Percentiles rank a stretch among this genome's conserved stretches.
Evolutionary conservation across 2,329 filamentous ascomycete genomes (phyloP).

Genomic region (Endocalyx cinctus): DNA sequence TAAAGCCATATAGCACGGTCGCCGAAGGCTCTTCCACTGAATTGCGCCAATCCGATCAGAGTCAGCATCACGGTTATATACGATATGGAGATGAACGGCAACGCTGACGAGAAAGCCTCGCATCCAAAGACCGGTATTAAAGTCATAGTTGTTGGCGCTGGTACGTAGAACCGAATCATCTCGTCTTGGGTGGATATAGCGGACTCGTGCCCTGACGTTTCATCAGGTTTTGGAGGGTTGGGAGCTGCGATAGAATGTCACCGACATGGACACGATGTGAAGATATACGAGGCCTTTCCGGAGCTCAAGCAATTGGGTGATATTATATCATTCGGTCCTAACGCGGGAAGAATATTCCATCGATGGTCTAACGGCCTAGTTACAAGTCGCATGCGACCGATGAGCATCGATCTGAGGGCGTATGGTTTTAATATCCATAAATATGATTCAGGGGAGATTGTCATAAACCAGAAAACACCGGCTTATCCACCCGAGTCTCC

Average conservation of each 20-base stretch:
- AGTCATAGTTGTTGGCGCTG: slow-evolving; percentile 45
- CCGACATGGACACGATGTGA: slow-evolving; percentile 54
- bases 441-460: slow-evolving; percentile 54
- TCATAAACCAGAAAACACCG: slow-evolving; percentile 50
- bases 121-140: slow-evolving; percentile 43
- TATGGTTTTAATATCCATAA: slow-evolving; percentile 62
- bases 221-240: slow-evolving; percentile 55
- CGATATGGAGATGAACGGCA: slow-evolving; percentile 16
- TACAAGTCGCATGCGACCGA: slow-evolving; percentile 38
- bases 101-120: slow-evolving; percentile 9
- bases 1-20: too few relatives aligned
- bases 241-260: slow-evolving; percentile 60
- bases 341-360: slow-evolving; percentile 56
- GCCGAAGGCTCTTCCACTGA: too few relatives aligned
- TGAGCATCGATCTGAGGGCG: slow-evolving; percentile 48
- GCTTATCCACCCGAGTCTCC: slow-evolving; percentile 36
- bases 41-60: too few relatives aligned
- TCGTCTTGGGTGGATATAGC: too few relatives aligned
- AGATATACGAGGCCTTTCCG: slow-evolving; percentile 54
- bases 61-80: background rate
- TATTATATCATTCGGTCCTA: slow-evolving; percentile 59
- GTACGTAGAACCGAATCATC: too few relatives aligned
- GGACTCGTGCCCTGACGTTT: background rate
- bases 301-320: slow-evolving; percentile 56
- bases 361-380: slow-evolving; percentile 51